Base-by-base conservation (phyloP, 2,329 filamentous ascomycete genomes). In the Sporothrix brunneoviolacea region DNA sequence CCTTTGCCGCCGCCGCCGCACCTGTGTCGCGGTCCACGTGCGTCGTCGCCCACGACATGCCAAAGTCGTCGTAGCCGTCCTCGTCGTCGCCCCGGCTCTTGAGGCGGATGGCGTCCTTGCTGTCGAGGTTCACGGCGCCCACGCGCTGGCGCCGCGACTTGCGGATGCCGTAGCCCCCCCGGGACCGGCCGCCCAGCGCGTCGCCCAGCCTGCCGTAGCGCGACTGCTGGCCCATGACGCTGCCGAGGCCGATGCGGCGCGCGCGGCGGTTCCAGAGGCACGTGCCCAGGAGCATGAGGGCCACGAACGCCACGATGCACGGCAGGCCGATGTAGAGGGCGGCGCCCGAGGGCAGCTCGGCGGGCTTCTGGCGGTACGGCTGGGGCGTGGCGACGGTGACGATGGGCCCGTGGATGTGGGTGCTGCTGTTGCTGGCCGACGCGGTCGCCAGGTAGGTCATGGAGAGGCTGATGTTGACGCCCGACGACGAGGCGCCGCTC, bases 281-380 rank as follows among this genome's bases (percentile, higher is more conserved):
- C 64, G 81, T 61, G 64, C 83, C 69, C 66, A 82, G 38, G 58
- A 79, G 53, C 55, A 76, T 66, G 43, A 79, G 53, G 37, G 67
- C 42, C 48, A 77, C 64, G 59, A 72, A 67, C 44, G 70, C 72
- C n/a, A 77, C 62, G 18, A 76, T 65, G 48, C 68, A 64, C 16
- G 78, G 77, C 6, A 82, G 67, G 13, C 71, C 77, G 56, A 82
- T 76, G 60, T 70, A 69, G 39, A 82, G 65, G 24, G 70, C 73
- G 9, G 66, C 57, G 43, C 70, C 64, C 24, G 61, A 59, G 15
- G 70, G 67, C 6, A 62, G 28, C 33, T 65, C 60, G n/a, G 60
- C 52, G 15, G 56, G 60, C 53, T 62, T 55, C 55, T 65, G 63
- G 47, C 59, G 54, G 49, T 62, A 64, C 1, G 62, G 62, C 8